Conservation (phyloP, 495 filamentous ascomycete genomes). For the Hypoxylon trugodes region DNA sequence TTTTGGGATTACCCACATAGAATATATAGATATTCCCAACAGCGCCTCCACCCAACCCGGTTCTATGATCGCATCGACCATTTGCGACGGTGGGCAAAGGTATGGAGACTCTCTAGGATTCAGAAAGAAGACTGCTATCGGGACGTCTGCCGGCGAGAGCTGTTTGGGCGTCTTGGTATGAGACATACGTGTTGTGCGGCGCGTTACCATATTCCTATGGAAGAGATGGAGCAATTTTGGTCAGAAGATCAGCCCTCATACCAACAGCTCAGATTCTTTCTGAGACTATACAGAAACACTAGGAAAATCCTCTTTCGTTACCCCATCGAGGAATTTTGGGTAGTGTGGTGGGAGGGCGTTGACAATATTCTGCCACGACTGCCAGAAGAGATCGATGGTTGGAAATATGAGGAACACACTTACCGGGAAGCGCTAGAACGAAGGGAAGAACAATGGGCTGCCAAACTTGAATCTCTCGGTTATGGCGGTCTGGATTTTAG, state of each 20-base stretch:
- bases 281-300: neutral
- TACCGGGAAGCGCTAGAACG: neutral
- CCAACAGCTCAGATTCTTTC: neutral
- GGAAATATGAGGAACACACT: neutral
- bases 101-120: neutral
- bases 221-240: neutral
- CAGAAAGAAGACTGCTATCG: conserved; percentile 5
- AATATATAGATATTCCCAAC: neutral
- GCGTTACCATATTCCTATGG: neutral
- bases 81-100: neutral
- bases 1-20: neutral
- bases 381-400: neutral
- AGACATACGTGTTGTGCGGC: conserved; percentile 3
- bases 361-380: neutral
- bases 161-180: conserved; percentile 13
- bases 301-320: neutral
- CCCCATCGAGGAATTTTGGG: conserved; percentile 6
- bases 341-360: conserved; percentile 2
- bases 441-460: neutral
- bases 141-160: conserved; percentile 1
- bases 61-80: neutral
- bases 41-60: no score
- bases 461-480: neutral
- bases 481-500: neutral
- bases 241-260: neutral